phyloP scores from a whole-genome alignment of 768 basidiomycete genomes.

The Leccinum broughii region DNA sequence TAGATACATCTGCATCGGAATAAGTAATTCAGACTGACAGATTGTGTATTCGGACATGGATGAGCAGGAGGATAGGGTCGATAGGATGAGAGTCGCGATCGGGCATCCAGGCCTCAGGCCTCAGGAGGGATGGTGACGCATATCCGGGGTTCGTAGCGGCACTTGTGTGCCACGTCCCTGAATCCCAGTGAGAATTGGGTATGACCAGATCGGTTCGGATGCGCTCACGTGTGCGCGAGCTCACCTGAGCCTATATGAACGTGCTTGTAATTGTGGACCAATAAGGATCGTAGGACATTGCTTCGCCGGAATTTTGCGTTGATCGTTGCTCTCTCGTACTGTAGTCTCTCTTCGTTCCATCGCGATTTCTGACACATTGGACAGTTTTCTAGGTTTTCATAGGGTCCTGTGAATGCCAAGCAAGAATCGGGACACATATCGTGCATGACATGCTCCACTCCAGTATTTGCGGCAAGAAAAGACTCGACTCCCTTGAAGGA shows the following conservation, averaged over 20 bases:
- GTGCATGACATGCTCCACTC: slow-evolving; percentile 34
- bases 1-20: too few relatives aligned
- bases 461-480: slow-evolving; percentile 9
- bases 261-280: slow-evolving; percentile 45
- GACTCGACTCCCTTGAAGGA: slow-evolving; percentile 11
- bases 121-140: too few relatives aligned
- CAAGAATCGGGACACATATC: slow-evolving; percentile 49
- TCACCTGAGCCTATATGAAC: slow-evolving; percentile 6
- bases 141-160: too few relatives aligned
- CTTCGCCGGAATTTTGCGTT: slow-evolving; percentile 29
- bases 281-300: slow-evolving; percentile 40
- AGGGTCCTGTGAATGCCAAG: slow-evolving; percentile 41
- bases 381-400: slow-evolving; percentile 31
- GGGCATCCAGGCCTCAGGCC: too few relatives aligned
- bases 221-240: too few relatives aligned
- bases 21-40: too few relatives aligned
- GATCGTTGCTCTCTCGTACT: background rate
- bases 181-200: too few relatives aligned
- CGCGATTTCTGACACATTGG: slow-evolving; percentile 31
- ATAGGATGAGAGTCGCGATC: too few relatives aligned
- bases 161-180: too few relatives aligned
- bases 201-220: too few relatives aligned
- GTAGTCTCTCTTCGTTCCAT: slow-evolving; percentile 21
- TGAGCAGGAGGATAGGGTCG: too few relatives aligned
- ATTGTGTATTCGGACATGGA: too few relatives aligned